These are phyloP conservation scores for Micractinium conductrix DNA, from an alignment of 139 green algal genomes.

Conservation along the genomic window DNA sequence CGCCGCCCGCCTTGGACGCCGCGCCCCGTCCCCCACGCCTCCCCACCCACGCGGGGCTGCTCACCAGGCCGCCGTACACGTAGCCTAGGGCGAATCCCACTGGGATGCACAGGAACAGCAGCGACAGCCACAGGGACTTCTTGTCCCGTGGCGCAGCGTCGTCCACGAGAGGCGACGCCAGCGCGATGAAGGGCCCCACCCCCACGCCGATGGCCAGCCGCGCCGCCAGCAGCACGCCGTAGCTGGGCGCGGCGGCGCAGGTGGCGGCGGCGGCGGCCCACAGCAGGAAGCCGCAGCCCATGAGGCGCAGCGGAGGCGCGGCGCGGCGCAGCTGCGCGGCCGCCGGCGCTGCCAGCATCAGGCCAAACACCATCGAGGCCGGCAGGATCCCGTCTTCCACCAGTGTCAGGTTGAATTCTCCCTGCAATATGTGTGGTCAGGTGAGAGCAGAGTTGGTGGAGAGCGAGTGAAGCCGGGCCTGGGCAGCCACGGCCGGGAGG, in stretches of 20 bases:
- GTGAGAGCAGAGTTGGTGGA: neutral
- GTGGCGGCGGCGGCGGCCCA: neutral
- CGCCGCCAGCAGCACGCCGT: neutral
- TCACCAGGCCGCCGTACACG: slow-evolving; percentile 23
- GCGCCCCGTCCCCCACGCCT: neutral
- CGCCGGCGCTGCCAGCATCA: slow-evolving; percentile 8
- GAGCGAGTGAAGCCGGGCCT: too few species aligned
- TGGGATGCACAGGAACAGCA: slow-evolving; percentile 30
- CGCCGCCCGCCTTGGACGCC: too few species aligned
- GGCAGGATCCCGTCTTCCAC: slow-evolving; percentile 2
- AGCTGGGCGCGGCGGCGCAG: slow-evolving; percentile 9
- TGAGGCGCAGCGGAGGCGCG: neutral
- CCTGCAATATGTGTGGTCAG: neutral
- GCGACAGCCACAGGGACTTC: slow-evolving; percentile 26
- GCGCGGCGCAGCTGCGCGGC: neutral
- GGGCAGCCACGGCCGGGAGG: too few species aligned
- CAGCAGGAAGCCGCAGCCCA: neutral
- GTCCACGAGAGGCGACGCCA: slow-evolving; percentile 19
- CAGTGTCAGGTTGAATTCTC: slow-evolving; percentile 22
- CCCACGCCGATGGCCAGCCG: neutral
- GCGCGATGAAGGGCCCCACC: slow-evolving; percentile 13
- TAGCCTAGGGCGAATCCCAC: slow-evolving; percentile 23
- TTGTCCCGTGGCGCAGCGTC: neutral
- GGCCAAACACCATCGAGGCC: neutral
- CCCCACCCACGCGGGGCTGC: neutral